Base-by-base conservation (phyloP, 1,284 basidiomycete species). In the Apiotrichum laibachii region DNA sequence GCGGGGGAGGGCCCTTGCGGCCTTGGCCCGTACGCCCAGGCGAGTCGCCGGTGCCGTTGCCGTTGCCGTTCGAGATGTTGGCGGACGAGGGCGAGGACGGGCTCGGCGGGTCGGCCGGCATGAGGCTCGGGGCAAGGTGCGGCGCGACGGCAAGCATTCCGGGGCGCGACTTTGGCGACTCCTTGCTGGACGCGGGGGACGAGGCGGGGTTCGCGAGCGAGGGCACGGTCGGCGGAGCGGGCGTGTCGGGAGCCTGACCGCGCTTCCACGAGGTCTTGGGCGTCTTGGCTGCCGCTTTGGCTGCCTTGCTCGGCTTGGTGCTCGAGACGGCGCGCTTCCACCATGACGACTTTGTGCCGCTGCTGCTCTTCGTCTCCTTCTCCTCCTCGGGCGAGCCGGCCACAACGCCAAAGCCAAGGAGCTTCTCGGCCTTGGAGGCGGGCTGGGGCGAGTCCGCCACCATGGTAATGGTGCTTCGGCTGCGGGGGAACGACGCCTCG, bases 391-490 rank as follows among this genome's bases (percentile, higher is more conserved):
- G 47, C 31, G 51, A 53, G 21, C 44, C 37, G 50, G 57, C 59
- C 12, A 67, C 71, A 21, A 70, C 59, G 2, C 67, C 71, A 5
- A 75, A 57, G 0, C 72, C 74, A 19, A 76, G 64, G 11, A 77
- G 64, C 31, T 68, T 63, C 62, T 77, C 74, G 2, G 73, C 72
- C 46, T 72, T 72, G 56, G 68, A 68, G 15, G 62, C 42, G 1
- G 65, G 53, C 39, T 64, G 61, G 9, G 72, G 70, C 31, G 70
- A 68, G 46, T 73, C 72, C 5, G 71, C 48, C 2, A 78, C 67
- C 78, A 80, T 79, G 19, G 77, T 78, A 63, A 80, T 80, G 8
- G 78, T 80, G 44, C 76, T 78, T 12, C 72, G 61, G 44, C 68
- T 72, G 44, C 76, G 60, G 1, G 73, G 65, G 47, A 77, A 56